These are phyloP conservation scores for Polychytrium aggregatum DNA, from an alignment of 192 early-diverging fungal species.

Conservation along the genomic window DNA sequence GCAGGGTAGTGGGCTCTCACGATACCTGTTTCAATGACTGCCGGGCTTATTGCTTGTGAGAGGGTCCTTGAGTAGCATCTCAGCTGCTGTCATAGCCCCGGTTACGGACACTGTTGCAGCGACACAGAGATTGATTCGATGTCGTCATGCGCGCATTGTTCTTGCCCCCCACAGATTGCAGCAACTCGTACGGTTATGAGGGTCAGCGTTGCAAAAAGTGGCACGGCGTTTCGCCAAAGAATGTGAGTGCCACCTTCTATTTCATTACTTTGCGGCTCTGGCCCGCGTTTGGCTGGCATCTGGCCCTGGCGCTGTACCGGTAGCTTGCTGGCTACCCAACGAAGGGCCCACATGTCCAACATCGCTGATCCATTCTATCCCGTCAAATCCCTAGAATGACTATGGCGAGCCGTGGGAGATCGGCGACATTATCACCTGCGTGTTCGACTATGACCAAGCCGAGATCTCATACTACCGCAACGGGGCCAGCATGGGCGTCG, in stretches of 20 bases:
- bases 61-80: too few relatives aligned
- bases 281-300: too few relatives aligned
- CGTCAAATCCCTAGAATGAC: slow-evolving; percentile 28
- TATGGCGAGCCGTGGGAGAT: slow-evolving; percentile 36
- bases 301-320: too few relatives aligned
- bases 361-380: too few relatives aligned
- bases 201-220: slow-evolving; percentile 62
- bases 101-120: too few relatives aligned
- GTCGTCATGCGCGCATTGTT: too few relatives aligned
- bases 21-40: background rate
- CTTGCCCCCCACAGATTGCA: too few relatives aligned
- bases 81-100: too few relatives aligned
- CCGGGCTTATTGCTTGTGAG: slow-evolving; percentile 1
- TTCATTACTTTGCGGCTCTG: background rate
- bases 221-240: slow-evolving; percentile 33
- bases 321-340: too few relatives aligned
- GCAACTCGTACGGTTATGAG: slow-evolving; percentile 67
- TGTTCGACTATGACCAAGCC: slow-evolving; percentile 54
- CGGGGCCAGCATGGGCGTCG: slow-evolving; percentile 53
- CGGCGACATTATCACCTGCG: slow-evolving; percentile 39
- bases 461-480: slow-evolving; percentile 54
- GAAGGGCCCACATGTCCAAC: too few relatives aligned
- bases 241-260: slow-evolving; percentile 9
- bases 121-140: too few relatives aligned
- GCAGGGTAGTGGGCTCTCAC: background rate